Conservation (phyloP, 306 rosid species). For the Castanea crenata region DNA sequence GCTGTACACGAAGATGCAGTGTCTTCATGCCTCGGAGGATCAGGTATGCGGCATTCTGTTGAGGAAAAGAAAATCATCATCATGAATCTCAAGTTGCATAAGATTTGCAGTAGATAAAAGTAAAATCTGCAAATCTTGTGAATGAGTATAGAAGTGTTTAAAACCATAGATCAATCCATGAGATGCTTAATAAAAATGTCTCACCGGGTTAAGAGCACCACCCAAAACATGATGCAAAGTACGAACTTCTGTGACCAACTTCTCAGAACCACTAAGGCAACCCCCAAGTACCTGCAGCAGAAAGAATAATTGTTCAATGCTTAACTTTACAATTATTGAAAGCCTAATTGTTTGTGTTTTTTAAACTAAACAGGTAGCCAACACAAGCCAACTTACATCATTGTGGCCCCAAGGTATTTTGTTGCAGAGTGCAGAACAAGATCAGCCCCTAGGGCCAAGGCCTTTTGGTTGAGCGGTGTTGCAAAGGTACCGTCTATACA, state of each 20-base stretch:
- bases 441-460: conserved; percentile 89
- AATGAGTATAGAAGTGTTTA: not conserved
- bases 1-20: conserved; percentile 90
- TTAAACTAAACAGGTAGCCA: conserved; percentile 1
- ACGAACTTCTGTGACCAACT: conserved; percentile 71
- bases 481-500: conserved; percentile 98
- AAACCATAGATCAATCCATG: not conserved
- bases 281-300: conserved; percentile 80
- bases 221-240: conserved; percentile 85
- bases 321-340: not conserved
- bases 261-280: conserved; percentile 73
- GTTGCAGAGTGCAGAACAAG: conserved; percentile 84
- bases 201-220: conserved; percentile 88
- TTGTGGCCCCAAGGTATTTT: conserved; percentile 92
- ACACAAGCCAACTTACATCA: conserved; percentile 57
- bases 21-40: conserved; percentile 97
- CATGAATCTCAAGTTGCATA: not conserved
- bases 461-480: conserved; percentile 93
- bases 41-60: conserved; percentile 96
- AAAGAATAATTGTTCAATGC: not conserved
- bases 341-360: not conserved
- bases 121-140: not conserved
- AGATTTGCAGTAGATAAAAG: not conserved
- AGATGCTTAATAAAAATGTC: conserved; percentile 23
- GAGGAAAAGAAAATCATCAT: conserved; percentile 6